Percentiles rank a stretch among this genome's conserved stretches.
phyloP scores from a whole-genome alignment of 345 rosid genomes.

The Bruguiera sexangula region DNA sequence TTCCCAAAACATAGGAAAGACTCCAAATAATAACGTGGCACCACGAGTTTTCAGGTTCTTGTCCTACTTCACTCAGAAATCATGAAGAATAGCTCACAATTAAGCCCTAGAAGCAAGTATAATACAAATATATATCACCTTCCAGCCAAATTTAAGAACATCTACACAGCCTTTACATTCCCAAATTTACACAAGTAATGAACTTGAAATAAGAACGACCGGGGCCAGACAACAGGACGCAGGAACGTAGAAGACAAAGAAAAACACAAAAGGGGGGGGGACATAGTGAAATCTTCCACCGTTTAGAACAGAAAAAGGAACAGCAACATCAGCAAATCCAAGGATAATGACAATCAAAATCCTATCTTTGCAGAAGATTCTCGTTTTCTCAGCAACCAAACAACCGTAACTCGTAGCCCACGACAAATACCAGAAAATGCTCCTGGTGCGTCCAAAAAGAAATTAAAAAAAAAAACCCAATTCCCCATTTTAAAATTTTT shows the following conservation, averaged over 20 bases:
- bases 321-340: not conserved
- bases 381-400: slow-evolving; percentile 23
- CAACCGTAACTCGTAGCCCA: not conserved
- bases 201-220: slow-evolving; percentile 4
- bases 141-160: not conserved
- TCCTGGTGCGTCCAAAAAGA: not conserved
- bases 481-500: not conserved
- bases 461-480: not conserved
- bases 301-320: not conserved
- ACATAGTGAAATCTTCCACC: not conserved
- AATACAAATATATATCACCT: not conserved
- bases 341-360: not conserved
- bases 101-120: not conserved
- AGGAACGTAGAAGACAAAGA: not conserved
- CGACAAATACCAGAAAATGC: slow-evolving; percentile 1
- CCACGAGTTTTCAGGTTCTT: not conserved
- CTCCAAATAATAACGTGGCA: no score
- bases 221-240: no score
- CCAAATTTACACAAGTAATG: slow-evolving; percentile 6
- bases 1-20: no score
- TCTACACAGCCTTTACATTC: not conserved
- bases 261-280: not conserved
- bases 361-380: not conserved
- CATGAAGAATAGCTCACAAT: not conserved
- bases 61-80: not conserved